Evolutionary conservation across 495 filamentous ascomycete species (phyloP).

Genomic region (Penicillium macrosclerotiorum): DNA sequence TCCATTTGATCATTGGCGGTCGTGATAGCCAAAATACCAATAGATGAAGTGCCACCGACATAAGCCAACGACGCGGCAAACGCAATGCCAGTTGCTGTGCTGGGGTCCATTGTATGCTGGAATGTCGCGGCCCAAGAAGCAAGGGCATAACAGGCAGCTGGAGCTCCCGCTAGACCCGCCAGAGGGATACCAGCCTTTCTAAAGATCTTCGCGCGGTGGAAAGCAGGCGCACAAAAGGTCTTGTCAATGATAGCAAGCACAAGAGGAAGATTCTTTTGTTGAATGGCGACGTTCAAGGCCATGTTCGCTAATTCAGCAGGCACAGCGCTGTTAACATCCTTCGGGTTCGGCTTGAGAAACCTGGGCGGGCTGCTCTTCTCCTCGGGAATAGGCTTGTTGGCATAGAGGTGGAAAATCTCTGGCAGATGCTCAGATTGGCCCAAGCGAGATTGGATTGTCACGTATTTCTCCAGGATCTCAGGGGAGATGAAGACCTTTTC

Average conservation of each 20-base stretch:
- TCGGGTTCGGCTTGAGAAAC: conserved; percentile 64
- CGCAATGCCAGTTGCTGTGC: conserved; percentile 68
- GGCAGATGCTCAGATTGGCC: conserved; percentile 71
- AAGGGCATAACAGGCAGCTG: conserved; percentile 65
- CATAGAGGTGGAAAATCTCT: conserved; percentile 76
- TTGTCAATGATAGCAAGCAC: conserved; percentile 78
- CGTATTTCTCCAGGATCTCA: conserved; percentile 63
- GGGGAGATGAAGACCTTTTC: conserved; percentile 81
- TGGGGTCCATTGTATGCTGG: conserved; percentile 70
- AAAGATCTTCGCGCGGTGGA: conserved; percentile 62
- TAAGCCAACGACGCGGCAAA: conserved; percentile 82
- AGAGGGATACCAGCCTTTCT: conserved; percentile 49
- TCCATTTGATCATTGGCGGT: conserved; percentile 94
- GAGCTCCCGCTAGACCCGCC: conserved; percentile 55
- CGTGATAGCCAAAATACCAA: conserved; percentile 79
- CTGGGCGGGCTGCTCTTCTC: conserved; percentile 54
- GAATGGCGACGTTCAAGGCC: conserved; percentile 76
- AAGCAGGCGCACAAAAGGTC: conserved; percentile 72
- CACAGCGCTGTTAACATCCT: conserved; percentile 66
- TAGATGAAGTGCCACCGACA: conserved; percentile 68
- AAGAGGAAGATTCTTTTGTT: conserved; percentile 67
- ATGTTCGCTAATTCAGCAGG: conserved; percentile 60
- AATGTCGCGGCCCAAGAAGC: conserved; percentile 54
- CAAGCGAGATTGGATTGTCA: conserved; percentile 68
- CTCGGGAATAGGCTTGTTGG: conserved; percentile 73